Evolutionary conservation across 495 filamentous ascomycete species (phyloP).

Genomic region (Xylaria intraflava): DNA sequence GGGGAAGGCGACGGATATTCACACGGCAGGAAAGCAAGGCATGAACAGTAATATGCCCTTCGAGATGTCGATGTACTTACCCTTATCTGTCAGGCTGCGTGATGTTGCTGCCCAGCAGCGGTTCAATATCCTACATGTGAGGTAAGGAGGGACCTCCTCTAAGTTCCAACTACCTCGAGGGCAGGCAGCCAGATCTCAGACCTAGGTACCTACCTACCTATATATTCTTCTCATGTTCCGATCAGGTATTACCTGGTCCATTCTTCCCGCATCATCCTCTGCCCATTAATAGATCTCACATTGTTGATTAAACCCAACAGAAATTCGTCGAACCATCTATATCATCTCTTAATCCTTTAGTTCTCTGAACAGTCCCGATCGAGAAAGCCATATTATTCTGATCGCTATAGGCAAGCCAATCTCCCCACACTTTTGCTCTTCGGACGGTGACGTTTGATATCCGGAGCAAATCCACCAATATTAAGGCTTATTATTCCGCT

Average conservation of each 20-base stretch:
- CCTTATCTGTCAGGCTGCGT: no score
- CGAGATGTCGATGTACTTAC: no score
- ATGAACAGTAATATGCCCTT: no score
- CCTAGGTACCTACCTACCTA: background rate
- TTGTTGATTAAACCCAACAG: background rate
- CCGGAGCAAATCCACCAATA: background rate
- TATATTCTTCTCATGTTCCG: background rate
- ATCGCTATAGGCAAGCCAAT: background rate
- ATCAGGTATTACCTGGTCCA: background rate
- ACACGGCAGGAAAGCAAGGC: no score
- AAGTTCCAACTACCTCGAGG: no score
- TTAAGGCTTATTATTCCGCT: no score
- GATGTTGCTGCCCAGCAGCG: no score
- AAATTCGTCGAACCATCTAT: background rate
- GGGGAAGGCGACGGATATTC: no score
- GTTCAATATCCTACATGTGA: no score
- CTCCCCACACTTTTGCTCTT: background rate
- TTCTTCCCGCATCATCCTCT: background rate
- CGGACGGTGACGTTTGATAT: background rate
- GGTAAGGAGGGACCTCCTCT: no score
- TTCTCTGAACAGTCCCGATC: background rate
- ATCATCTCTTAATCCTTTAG: background rate
- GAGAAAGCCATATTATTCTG: background rate
- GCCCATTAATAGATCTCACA: background rate
- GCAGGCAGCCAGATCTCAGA: background rate